phyloP scores from a whole-genome alignment of 2,329 filamentous ascomycete genomes.

The Colletotrichum cereale region DNA sequence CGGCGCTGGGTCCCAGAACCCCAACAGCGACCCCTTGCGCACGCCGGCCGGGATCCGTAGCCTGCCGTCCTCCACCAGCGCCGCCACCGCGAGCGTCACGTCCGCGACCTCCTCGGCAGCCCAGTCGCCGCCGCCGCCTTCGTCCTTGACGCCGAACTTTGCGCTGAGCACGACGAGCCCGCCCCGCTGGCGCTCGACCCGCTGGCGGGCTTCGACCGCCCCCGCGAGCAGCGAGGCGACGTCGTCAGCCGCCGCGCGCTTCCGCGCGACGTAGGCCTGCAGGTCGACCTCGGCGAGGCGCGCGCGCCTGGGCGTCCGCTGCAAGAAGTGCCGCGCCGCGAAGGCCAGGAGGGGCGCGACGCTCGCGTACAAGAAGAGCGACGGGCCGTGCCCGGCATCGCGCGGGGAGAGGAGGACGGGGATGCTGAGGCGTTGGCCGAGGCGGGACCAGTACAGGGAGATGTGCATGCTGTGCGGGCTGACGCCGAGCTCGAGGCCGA shows the following conservation, averaged over 20 bases:
- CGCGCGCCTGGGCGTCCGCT: conserved; percentile 30
- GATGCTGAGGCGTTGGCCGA: conserved; percentile 58
- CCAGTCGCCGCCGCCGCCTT: conserved; percentile 44
- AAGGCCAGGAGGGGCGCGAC: conserved; percentile 56
- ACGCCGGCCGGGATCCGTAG: conserved; percentile 56
- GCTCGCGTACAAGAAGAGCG: conserved; percentile 54
- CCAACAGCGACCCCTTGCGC: conserved; percentile 58
- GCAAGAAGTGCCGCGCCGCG: conserved; percentile 52
- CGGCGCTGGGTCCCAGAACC: conserved; percentile 66
- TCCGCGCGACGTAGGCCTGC: conserved; percentile 48
- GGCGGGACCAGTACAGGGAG: conserved; percentile 61
- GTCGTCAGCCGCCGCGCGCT: conserved; percentile 60
- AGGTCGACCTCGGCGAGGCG: conserved; percentile 13
- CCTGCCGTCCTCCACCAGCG: conserved; percentile 55
- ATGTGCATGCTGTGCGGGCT: conserved; percentile 57
- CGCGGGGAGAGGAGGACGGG: conserved; percentile 56
- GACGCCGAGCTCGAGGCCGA: conserved; percentile 60
- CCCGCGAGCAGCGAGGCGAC: conserved; percentile 57
- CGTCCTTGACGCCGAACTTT: conserved; percentile 58
- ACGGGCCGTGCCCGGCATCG: conserved; percentile 44
- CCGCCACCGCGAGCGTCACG: conserved; percentile 61
- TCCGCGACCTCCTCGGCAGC: conserved; percentile 61
- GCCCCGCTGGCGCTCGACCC: conserved; percentile 50
- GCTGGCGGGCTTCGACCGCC: conserved; percentile 55
- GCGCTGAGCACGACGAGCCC: conserved; percentile 63